Evolutionary conservation across 2,329 filamentous ascomycete species (phyloP).

Genomic region (Fusarium succisae): DNA sequence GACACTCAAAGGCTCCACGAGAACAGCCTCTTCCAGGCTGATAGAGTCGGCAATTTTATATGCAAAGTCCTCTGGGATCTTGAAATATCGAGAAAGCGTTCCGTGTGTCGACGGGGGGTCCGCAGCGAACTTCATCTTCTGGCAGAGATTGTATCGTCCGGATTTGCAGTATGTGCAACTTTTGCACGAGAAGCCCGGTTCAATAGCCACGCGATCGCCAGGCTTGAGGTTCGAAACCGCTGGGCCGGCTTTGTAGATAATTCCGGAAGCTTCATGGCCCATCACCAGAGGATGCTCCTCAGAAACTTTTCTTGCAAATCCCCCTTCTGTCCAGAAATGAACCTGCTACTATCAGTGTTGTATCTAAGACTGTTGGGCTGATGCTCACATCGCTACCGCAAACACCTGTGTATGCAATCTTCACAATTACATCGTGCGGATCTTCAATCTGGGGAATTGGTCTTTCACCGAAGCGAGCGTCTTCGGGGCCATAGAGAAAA

Average conservation of each 20-base stretch:
- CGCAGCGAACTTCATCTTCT: slow-evolving; percentile 87
- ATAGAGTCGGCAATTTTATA: slow-evolving; percentile 84
- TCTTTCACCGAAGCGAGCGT: slow-evolving; percentile 29
- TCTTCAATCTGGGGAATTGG: slow-evolving; percentile 38
- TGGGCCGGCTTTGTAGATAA: slow-evolving; percentile 74
- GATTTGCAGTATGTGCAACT: slow-evolving; percentile 79
- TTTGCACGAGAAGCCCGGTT: slow-evolving; percentile 88
- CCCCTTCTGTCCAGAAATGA: slow-evolving; percentile 86
- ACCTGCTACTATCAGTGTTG: slow-evolving; percentile 57
- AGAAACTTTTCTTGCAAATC: slow-evolving; percentile 81
- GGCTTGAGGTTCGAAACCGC: slow-evolving; percentile 68
- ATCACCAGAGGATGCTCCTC: slow-evolving; percentile 83
- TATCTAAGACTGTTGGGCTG: background rate
- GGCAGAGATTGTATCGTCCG: slow-evolving; percentile 90
- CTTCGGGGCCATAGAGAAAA: slow-evolving; percentile 35
- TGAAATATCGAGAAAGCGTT: slow-evolving; percentile 87
- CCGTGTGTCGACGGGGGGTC: slow-evolving; percentile 87
- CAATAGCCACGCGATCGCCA: slow-evolving; percentile 89
- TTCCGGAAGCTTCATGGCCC: slow-evolving; percentile 74
- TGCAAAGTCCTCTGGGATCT: slow-evolving; percentile 87
- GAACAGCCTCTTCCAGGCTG: slow-evolving; percentile 82
- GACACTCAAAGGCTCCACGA: slow-evolving; percentile 87
- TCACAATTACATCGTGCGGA: slow-evolving; percentile 37
- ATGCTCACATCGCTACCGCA: slow-evolving; percentile 42
- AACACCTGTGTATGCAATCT: slow-evolving; percentile 39